Evolutionary conservation across 192 early-diverging fungal genomes (phyloP).

Genomic region (Linnemannia elongata): DNA sequence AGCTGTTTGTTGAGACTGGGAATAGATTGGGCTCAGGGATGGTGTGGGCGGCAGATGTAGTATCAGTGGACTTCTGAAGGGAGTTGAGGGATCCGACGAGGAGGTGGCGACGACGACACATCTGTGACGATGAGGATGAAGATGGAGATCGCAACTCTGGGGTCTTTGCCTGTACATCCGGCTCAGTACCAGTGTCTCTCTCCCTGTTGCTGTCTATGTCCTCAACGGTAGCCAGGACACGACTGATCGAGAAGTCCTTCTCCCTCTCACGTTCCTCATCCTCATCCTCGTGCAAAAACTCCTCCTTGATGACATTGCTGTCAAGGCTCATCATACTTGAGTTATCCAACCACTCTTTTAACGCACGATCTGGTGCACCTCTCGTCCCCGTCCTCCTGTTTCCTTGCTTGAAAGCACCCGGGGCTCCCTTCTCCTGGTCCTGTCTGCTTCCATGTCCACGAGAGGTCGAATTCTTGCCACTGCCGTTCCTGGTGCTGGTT

Average conservation of each 20-base stretch:
- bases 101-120: not conserved
- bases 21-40: not conserved
- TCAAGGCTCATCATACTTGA: constrained; percentile 13
- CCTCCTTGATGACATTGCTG: not conserved
- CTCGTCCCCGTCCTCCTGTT: not conserved
- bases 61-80: not conserved
- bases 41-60: not conserved
- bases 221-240: not conserved
- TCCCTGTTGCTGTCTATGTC: not conserved
- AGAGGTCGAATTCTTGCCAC: not conserved
- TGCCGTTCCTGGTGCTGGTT: not conserved
- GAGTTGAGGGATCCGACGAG: not conserved
- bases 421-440: not conserved
- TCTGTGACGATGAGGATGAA: not conserved
- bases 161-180: not conserved
- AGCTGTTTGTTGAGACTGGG: not conserved
- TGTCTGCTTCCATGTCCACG: not conserved
- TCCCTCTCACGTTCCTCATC: not conserved
- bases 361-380: not conserved
- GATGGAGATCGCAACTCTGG: not conserved
- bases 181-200: not conserved
- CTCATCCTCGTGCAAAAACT: not conserved
- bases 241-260: not conserved
- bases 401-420: not conserved
- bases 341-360: constrained; percentile 28